These are phyloP conservation scores for Fraxinus angustifolia DNA, from an alignment of 305 asterid species.

Conservation along the genomic window DNA sequence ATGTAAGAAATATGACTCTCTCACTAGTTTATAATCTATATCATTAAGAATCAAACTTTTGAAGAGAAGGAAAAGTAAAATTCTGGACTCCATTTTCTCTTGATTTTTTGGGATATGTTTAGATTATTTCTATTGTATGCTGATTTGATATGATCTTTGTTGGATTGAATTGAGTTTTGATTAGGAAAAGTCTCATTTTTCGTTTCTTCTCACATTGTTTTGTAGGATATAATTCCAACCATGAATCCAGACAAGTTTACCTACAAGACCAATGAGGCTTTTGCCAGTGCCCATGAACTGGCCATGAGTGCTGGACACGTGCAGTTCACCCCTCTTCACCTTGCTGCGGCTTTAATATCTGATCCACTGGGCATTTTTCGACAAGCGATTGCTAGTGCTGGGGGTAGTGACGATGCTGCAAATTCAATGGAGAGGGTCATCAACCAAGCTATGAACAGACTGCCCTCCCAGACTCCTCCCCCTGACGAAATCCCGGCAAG, in stretches of 20 bases:
- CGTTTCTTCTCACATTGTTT: neutral
- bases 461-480: constrained; percentile 73
- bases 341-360: constrained; percentile 45
- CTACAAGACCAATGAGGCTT: constrained; percentile 62
- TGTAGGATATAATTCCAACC: neutral
- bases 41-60: neutral
- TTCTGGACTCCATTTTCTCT: neutral
- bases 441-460: constrained; percentile 60
- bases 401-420: constrained; percentile 52
- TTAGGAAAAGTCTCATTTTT: neutral
- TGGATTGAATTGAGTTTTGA: neutral
- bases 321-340: constrained; percentile 69
- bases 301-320: constrained; percentile 59
- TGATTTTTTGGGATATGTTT: neutral
- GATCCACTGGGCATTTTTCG: constrained; percentile 54
- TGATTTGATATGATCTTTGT: neutral
- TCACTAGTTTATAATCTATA: neutral
- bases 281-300: constrained; percentile 55
- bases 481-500: constrained; percentile 81
- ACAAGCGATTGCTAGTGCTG: constrained; percentile 52
- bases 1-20: neutral
- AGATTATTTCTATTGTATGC: neutral
- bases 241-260: constrained; percentile 76
- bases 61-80: neutral
- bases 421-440: constrained; percentile 54